Conservation (phyloP, 805 yeast genomes). For the Wickerhamiella azymoides region DNA sequence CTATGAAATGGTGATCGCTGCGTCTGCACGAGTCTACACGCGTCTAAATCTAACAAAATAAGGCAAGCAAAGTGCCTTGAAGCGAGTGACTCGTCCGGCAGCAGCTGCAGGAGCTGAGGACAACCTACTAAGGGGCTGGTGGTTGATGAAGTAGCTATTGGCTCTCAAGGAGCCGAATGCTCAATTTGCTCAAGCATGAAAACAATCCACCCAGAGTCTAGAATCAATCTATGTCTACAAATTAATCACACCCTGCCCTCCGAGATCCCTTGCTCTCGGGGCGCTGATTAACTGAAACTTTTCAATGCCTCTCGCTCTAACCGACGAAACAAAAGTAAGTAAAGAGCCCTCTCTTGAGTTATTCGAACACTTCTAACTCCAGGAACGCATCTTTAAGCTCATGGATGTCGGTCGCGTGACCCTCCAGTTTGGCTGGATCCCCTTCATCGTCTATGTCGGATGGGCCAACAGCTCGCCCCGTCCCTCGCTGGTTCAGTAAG, state of each 20-base stretch:
- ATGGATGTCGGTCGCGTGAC: constrained; percentile 72
- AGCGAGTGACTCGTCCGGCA: too few relatives aligned
- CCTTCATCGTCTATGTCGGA: constrained; percentile 83
- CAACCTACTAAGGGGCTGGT: too few relatives aligned
- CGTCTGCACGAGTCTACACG: too few relatives aligned
- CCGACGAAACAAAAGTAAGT: constrained; percentile 30
- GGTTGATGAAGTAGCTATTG: too few relatives aligned
- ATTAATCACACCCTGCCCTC: background rate
- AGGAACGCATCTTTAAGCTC: constrained; percentile 79
- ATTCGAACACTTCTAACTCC: constrained; percentile 4
- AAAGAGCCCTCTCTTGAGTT: background rate
- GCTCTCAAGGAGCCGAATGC: too few relatives aligned
- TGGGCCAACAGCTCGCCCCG: constrained; percentile 70
- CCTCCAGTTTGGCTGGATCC: constrained; percentile 95
- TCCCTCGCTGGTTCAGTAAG: constrained; percentile 57
- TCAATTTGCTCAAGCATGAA: too few relatives aligned
- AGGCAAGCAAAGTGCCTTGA: too few relatives aligned
- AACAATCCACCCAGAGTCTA: too few relatives aligned
- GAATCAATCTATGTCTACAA: background rate
- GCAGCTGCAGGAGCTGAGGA: too few relatives aligned
- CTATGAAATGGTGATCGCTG: too few relatives aligned
- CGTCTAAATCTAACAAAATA: too few relatives aligned
- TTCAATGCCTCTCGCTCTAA: constrained; percentile 22
- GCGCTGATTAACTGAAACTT: background rate
- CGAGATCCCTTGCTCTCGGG: background rate